A percentile compares a stretch with the other conserved stretches of the same genome.
Conservation (phyloP, 306 rosid species). For the Rosa multiflora region DNA sequence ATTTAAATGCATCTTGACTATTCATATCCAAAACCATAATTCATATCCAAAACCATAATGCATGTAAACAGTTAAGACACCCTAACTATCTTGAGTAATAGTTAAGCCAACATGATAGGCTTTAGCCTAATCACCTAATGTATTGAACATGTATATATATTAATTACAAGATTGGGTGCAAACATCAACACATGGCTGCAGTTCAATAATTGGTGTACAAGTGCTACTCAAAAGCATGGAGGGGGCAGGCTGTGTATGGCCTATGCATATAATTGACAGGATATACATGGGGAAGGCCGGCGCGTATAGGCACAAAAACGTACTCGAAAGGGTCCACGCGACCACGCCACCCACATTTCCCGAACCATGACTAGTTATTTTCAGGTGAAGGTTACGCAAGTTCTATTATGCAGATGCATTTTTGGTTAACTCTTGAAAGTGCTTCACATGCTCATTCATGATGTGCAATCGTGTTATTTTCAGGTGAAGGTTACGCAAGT, state of each 20-base stretch:
- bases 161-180: neutral
- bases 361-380: constrained; percentile 3
- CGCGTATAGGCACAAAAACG: neutral
- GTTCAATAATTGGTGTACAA: neutral
- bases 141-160: neutral
- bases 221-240: neutral
- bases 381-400: constrained; percentile 6
- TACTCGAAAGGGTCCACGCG: constrained; percentile 21
- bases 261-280: neutral
- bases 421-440: neutral
- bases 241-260: constrained; percentile 3
- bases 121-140: neutral
- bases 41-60: neutral
- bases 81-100: neutral
- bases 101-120: neutral
- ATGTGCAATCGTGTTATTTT: neutral
- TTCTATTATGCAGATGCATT: neutral
- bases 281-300: constrained; percentile 22
- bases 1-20: neutral
- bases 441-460: constrained; percentile 10
- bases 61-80: neutral
- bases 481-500: constrained; percentile 6
- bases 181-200: constrained; percentile 10
- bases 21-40: neutral
- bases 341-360: constrained; percentile 21